These are phyloP conservation scores for Sporobolus alterniflorus DNA, from an alignment of 202 grass and related monocot genomes.

Conservation along the genomic window DNA sequence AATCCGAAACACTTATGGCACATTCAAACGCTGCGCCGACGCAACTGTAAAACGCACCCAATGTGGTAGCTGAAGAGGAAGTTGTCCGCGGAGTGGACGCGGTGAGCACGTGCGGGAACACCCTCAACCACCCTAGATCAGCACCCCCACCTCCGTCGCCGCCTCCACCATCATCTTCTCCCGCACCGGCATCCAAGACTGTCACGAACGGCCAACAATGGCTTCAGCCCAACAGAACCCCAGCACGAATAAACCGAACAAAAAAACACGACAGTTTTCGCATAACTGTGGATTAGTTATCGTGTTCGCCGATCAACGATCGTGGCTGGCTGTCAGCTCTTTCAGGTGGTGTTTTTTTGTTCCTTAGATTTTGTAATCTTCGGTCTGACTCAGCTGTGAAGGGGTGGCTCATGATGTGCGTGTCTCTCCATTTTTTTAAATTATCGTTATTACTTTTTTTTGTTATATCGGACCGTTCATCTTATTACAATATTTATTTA, in stretches of 20 bases:
- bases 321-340: no score
- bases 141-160: conserved; percentile 36
- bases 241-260: conserved; percentile 6
- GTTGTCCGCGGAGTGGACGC: conserved; percentile 96
- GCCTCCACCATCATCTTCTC: background rate
- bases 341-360: no score
- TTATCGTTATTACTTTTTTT: no score
- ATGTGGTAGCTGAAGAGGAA: conserved; percentile 98
- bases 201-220: background rate
- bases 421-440: no score
- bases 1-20: background rate
- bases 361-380: no score
- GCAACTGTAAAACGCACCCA: conserved; percentile 54
- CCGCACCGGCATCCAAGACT: conserved; percentile 42
- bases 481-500: no score
- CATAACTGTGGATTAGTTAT: no score
- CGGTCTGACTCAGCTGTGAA: no score
- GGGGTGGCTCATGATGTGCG: no score
- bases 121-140: conserved; percentile 80
- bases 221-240: conserved; percentile 8
- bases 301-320: no score
- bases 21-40: background rate
- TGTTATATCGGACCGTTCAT: no score
- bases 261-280: no score
- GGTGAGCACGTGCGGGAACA: conserved; percentile 87